These are phyloP conservation scores for Zygoascus tannicola DNA, from an alignment of 805 yeast genomes.

Conservation along the genomic window DNA sequence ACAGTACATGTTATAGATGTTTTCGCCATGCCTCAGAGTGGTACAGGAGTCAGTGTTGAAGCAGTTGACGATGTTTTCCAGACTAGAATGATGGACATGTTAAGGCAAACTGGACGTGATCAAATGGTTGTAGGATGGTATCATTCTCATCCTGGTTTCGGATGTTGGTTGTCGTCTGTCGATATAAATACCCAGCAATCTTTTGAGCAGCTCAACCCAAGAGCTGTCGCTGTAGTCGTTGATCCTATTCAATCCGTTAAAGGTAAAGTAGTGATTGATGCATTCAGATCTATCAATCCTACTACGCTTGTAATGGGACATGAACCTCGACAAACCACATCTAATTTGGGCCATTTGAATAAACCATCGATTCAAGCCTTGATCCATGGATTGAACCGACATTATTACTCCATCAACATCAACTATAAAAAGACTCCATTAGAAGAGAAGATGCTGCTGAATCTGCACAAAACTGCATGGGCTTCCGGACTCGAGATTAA, in stretches of 20 bases:
- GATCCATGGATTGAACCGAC: slow-evolving; percentile 94
- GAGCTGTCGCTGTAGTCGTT: slow-evolving; percentile 97
- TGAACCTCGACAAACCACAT: slow-evolving; percentile 96
- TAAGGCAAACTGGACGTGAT: slow-evolving; percentile 97
- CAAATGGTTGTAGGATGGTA: slow-evolving; percentile 99
- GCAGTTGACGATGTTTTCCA: slow-evolving; percentile 99
- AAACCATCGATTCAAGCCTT: slow-evolving; percentile 95
- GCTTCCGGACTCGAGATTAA: slow-evolving; percentile 76
- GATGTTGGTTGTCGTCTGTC: slow-evolving; percentile 98
- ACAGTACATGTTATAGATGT: slow-evolving; percentile 97
- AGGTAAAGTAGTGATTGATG: slow-evolving; percentile 98
- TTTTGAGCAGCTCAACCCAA: slow-evolving; percentile 86
- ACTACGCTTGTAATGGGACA: slow-evolving; percentile 87
- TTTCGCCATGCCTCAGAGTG: slow-evolving; percentile 97
- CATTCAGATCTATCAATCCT: slow-evolving; percentile 88
- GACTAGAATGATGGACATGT: slow-evolving; percentile 99
- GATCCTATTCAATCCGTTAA: slow-evolving; percentile 98
- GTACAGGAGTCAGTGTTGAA: slow-evolving; percentile 95
- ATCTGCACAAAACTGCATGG: slow-evolving; percentile 93
- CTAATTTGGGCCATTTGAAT: slow-evolving; percentile 88
- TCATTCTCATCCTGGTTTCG: slow-evolving; percentile 98
- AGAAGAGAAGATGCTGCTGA: slow-evolving; percentile 89
- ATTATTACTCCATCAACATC: slow-evolving; percentile 89
- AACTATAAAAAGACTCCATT: slow-evolving; percentile 87
- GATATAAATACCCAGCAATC: slow-evolving; percentile 98